A percentile compares a stretch with the other conserved stretches of the same genome.
Evolutionary conservation across 2,329 filamentous ascomycete species (phyloP).

Genomic region (Ceratocystis eucalypticola): DNA sequence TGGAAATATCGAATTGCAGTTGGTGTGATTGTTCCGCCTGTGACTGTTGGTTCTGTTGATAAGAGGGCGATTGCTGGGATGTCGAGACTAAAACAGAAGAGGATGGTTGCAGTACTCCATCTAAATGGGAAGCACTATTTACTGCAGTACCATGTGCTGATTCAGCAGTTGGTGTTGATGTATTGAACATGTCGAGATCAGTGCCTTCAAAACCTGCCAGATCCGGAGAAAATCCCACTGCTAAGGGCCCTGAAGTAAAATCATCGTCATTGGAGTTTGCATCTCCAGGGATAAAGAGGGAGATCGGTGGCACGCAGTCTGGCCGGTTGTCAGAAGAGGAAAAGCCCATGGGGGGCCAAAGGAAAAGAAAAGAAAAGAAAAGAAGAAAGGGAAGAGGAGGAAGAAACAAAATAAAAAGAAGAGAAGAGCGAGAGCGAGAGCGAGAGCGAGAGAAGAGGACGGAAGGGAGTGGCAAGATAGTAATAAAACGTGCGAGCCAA

Average conservation of each 20-base stretch:
- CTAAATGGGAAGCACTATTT: background rate
- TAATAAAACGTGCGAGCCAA: background rate
- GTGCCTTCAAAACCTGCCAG: constrained; percentile 7
- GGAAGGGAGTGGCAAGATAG: background rate
- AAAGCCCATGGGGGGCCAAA: constrained; percentile 15
- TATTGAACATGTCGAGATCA: background rate
- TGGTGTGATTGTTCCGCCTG: background rate
- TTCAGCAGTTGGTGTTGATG: background rate
- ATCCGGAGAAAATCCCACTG: constrained; percentile 12
- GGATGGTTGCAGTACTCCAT: background rate
- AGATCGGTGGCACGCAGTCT: constrained; percentile 14
- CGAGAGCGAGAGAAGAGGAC: too few species aligned
- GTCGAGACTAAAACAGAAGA: background rate
- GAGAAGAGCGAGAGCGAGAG: background rate
- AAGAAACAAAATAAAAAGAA: background rate
- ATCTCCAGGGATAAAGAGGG: background rate
- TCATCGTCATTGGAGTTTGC: constrained; percentile 2
- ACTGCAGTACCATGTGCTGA: background rate
- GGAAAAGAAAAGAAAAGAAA: background rate
- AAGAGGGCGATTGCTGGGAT: constrained; percentile 6
- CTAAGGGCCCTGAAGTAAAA: constrained; percentile 13
- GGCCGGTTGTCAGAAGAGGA: constrained; percentile 15
- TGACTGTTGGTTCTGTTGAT: background rate
- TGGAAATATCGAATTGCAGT: constrained; percentile 4
- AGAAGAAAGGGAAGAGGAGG: background rate